Percentiles rank a stretch among this genome's conserved stretches.
phyloP scores from a whole-genome alignment of 805 yeast genomes.

The Saccharomycopsis sp. region DNA sequence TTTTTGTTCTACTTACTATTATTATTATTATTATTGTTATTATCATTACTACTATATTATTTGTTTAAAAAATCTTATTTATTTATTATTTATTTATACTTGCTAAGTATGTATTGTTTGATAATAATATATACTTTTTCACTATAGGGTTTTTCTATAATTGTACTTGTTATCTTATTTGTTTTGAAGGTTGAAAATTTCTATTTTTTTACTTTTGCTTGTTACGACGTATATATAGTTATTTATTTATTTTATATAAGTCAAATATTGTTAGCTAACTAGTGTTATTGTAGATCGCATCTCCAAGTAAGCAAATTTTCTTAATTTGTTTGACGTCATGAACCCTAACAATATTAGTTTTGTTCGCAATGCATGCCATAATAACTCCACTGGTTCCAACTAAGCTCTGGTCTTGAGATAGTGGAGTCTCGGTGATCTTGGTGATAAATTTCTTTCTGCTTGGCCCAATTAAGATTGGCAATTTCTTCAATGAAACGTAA shows the following conservation, averaged over 20 bases:
- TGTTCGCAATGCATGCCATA: conserved; percentile 64
- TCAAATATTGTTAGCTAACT: too few species aligned
- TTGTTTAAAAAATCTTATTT: background rate
- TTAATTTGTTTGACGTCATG: conserved; percentile 67
- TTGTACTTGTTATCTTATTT: too few species aligned
- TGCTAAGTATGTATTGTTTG: too few species aligned
- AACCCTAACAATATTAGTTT: conserved; percentile 77
- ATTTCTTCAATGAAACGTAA: conserved; percentile 37
- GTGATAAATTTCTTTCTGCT: conserved; percentile 88
- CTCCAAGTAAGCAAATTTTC: conserved; percentile 56
- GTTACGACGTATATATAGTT: too few species aligned
- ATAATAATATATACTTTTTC: too few species aligned
- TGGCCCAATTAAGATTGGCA: conserved; percentile 76
- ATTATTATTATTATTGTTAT: background rate
- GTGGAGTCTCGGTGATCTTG: conserved; percentile 37
- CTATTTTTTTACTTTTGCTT: too few species aligned
- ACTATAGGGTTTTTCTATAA: too few species aligned
- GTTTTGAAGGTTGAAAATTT: too few species aligned
- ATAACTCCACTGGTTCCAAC: conserved; percentile 73
- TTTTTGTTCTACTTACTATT: background rate
- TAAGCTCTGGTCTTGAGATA: conserved; percentile 44
- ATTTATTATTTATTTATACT: too few species aligned
- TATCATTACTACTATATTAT: background rate
- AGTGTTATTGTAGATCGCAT: conserved; percentile 71
- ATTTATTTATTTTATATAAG: too few species aligned